A percentile compares a stretch with the other conserved stretches of the same genome.
Evolutionary conservation across 805 yeast genomes (phyloP).

Genomic region (Candida corydali): DNA sequence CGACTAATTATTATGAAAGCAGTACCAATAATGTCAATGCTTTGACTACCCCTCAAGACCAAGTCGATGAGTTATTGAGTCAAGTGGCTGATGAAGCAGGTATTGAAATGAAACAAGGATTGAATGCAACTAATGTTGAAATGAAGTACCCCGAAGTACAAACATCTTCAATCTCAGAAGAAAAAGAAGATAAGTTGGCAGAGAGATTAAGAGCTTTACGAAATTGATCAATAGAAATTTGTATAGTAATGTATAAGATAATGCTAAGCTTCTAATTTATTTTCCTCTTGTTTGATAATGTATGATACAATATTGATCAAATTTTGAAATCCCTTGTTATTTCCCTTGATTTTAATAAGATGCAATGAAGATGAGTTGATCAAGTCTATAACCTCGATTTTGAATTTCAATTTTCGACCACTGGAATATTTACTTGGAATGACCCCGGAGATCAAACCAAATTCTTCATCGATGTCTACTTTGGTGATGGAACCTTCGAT

Average conservation of each 20-base stretch:
- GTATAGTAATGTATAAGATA: neutral
- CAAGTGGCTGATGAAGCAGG: constrained; percentile 98
- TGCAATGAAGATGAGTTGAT: constrained; percentile 36
- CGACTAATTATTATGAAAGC: constrained; percentile 87
- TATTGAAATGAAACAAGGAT: constrained; percentile 80
- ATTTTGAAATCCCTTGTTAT: constrained; percentile 41
- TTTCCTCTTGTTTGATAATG: constrained; percentile 43
- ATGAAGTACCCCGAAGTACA: constrained; percentile 32
- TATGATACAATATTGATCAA: constrained; percentile 40
- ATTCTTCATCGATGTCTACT: constrained; percentile 40
- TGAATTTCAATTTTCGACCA: constrained; percentile 45
- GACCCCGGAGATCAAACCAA: constrained; percentile 41
- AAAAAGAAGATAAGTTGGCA: constrained; percentile 81
- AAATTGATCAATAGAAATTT: constrained; percentile 12
- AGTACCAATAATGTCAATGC: constrained; percentile 89
- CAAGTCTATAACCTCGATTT: constrained; percentile 38
- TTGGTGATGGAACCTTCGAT: constrained; percentile 47
- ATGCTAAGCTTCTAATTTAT: too few relatives aligned
- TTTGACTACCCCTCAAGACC: constrained; percentile 87
- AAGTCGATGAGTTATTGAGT: constrained; percentile 84
- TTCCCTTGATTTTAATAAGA: constrained; percentile 42
- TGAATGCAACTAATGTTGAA: constrained; percentile 60
- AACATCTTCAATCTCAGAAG: constrained; percentile 45
- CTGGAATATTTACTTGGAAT: constrained; percentile 45
- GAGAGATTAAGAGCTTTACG: constrained; percentile 88